Evolutionary conservation across 163 green algal genomes (phyloP).

Genomic region (Chlorella variabilis): DNA sequence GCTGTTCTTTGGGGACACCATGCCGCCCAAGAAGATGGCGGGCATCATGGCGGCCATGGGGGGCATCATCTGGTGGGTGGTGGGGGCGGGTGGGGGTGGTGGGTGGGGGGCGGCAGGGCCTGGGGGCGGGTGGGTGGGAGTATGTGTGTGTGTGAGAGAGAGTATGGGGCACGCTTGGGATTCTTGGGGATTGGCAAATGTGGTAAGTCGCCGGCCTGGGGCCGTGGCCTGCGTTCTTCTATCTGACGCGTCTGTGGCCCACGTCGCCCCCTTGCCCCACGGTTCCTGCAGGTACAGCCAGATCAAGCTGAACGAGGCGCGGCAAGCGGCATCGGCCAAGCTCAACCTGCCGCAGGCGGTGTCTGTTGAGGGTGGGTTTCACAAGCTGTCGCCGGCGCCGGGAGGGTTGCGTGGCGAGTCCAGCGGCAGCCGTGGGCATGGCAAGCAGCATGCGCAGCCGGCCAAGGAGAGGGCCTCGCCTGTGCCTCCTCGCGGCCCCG

Average conservation of each 20-base stretch:
- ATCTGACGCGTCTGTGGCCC: too few species aligned
- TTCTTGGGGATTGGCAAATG: too few species aligned
- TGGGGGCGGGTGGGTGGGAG: not conserved
- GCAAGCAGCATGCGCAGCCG: too few species aligned
- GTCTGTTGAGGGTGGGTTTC: constrained; percentile 11
- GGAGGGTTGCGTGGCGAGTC: too few species aligned
- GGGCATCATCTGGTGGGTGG: constrained; percentile 81
- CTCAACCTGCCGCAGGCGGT: constrained; percentile 20
- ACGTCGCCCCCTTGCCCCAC: too few species aligned
- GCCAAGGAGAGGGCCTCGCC: too few species aligned
- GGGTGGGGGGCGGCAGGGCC: not conserved
- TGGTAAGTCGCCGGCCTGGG: too few species aligned
- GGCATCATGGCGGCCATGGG: constrained; percentile 82
- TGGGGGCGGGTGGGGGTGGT: not conserved
- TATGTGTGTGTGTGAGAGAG: too few species aligned
- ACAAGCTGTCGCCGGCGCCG: not conserved
- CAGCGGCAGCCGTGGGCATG: too few species aligned
- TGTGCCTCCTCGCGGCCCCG: too few species aligned
- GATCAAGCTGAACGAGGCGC: constrained; percentile 51
- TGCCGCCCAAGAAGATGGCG: constrained; percentile 80
- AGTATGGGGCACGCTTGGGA: too few species aligned
- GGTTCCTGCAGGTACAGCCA: constrained; percentile 48
- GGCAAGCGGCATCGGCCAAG: constrained; percentile 18
- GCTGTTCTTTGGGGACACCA: constrained; percentile 90
- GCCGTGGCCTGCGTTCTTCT: too few species aligned